Conservation (phyloP, 192 early-diverging fungal genomes). For the Coemansia sp. region DNA sequence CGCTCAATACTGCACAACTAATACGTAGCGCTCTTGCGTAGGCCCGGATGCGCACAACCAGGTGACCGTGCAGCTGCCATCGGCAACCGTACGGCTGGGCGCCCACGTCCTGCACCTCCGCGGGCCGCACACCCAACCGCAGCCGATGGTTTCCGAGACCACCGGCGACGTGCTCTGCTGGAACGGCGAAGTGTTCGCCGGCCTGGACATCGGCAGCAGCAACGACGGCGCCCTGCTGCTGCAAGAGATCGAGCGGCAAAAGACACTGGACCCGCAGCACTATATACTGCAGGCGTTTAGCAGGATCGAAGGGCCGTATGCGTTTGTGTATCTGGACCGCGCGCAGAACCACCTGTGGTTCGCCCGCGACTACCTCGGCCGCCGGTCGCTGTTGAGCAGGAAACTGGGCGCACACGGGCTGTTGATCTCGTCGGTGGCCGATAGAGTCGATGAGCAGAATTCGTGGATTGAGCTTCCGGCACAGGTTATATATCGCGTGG, state of each 20-base stretch:
- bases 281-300: conserved; percentile 49
- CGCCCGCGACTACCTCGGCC: conserved; percentile 80
- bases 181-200: conserved; percentile 92
- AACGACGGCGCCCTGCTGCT: conserved; percentile 62
- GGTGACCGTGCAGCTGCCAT: not conserved
- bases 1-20: too few relatives aligned
- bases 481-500: conserved; percentile 68
- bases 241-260: conserved; percentile 27
- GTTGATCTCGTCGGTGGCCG: conserved; percentile 53
- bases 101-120: conserved; percentile 67
- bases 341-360: conserved; percentile 62
- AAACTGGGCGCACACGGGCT: conserved; percentile 19
- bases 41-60: conserved; percentile 26
- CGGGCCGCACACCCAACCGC: conserved; percentile 53
- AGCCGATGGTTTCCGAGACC: conserved; percentile 55
- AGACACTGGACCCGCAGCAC: conserved; percentile 7
- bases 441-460: conserved; percentile 3
- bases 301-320: conserved; percentile 74
- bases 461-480: conserved; percentile 75
- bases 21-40: conserved; percentile 2
- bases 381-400: conserved; percentile 56
- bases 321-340: conserved; percentile 63
- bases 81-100: conserved; percentile 9
- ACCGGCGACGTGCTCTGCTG: conserved; percentile 60
- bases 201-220: conserved; percentile 54